Evolutionary conservation across 768 basidiomycete species (phyloP), one percentile per base, ranked within the genome.

Genomic region (Naganishia randhawae): DNA sequence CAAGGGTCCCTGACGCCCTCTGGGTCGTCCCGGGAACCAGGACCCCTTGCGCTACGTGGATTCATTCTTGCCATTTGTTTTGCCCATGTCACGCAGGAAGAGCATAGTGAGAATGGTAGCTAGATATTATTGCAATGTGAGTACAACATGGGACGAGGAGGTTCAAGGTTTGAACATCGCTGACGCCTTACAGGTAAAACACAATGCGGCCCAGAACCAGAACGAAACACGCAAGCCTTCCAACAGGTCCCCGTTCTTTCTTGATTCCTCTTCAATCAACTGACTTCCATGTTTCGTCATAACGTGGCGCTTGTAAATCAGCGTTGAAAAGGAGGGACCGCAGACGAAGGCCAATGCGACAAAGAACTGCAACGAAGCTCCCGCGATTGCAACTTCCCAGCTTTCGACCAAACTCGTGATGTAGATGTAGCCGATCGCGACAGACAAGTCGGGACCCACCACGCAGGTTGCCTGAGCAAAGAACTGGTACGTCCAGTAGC

Each of bases 281-380:
- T 16, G 48, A 0, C 50, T 32, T 33, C 70, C 39, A 5, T 73
- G 63, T 53, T 52, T 41, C 9, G 69, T 67, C 27, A 66, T 39
- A 11, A 62, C 57, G 65, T 72, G 69, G 3, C 71, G 42, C 22
- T 67, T 64, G 48, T 71, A 67, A 6, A 76, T 70, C 51, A 78
- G 71, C 16, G 77, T 65, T 14, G 75, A 74, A 17, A 78, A 19
- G 13, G 77, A 73, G 19, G 76, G 68, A 17, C 75, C 77, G 63
- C 74, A 75, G 8, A 74, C 69, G 31, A 74, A 74, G 42, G 73
- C 77, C 0, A 78, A 69, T 54, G 74, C 73, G 11, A 78, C 64
- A 1, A 76, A 68, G 7, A 74, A 76, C 52, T 78, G 77, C 64
- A 76, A 75, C 0, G 76, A 66, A 11, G 75, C 74, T 37, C 73